Evolutionary conservation across 2,329 filamentous ascomycete species (phyloP).

Genomic region (Ophiostoma triangulosporum): DNA sequence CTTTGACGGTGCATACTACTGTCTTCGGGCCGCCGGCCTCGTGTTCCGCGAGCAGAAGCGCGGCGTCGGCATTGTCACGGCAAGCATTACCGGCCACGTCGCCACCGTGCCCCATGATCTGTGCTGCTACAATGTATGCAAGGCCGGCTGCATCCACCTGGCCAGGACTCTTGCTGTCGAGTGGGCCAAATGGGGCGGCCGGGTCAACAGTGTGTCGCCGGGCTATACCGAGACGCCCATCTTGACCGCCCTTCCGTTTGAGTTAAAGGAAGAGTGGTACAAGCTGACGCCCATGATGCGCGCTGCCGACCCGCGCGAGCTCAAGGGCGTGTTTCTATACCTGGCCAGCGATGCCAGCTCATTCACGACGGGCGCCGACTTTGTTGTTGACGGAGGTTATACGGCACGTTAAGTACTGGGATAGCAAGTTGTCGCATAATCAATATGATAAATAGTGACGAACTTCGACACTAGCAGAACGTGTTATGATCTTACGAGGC

Average conservation of each 20-base stretch:
- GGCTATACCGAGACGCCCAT: constrained; percentile 68
- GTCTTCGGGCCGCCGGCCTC: constrained; percentile 50
- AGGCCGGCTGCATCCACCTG: constrained; percentile 48
- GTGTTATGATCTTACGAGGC: too few species aligned
- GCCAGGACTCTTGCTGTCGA: constrained; percentile 62
- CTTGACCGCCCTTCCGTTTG: constrained; percentile 46
- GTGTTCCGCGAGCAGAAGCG: constrained; percentile 47
- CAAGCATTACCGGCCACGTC: constrained; percentile 66
- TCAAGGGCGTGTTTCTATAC: constrained; percentile 78
- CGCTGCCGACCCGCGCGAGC: constrained; percentile 57
- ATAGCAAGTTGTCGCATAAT: too few species aligned
- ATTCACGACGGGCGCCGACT: constrained; percentile 64
- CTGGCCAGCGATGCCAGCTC: constrained; percentile 70
- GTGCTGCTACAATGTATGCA: constrained; percentile 59
- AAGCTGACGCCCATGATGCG: constrained; percentile 73
- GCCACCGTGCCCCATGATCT: constrained; percentile 67
- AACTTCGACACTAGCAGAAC: too few species aligned
- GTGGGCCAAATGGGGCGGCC: constrained; percentile 56
- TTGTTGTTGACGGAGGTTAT: constrained; percentile 68
- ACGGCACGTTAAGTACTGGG: not conserved
- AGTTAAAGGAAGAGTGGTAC: constrained; percentile 60
- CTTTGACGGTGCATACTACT: constrained; percentile 67
- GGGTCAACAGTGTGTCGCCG: constrained; percentile 59
- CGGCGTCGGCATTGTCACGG: constrained; percentile 65
- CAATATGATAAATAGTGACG: too few species aligned